Evolutionary conservation across 306 rosid species (phyloP).

Genomic region (Inga oerstediana): DNA sequence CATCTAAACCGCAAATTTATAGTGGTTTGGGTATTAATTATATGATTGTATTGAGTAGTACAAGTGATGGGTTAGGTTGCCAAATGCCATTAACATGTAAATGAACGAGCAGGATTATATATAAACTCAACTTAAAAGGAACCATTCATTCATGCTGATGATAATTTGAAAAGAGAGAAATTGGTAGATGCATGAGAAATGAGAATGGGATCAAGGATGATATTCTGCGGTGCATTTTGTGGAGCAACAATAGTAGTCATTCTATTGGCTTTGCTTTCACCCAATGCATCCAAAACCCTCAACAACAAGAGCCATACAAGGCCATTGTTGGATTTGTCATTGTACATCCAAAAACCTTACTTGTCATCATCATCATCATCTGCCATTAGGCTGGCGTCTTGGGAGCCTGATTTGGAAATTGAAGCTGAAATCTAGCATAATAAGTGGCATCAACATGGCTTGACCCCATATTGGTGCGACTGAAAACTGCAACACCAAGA

Average conservation of each 20-base stretch:
- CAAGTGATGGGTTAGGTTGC: constrained; percentile 39
- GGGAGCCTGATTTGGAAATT: too few species aligned
- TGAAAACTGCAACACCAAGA: too few species aligned
- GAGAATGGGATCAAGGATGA: constrained; percentile 52
- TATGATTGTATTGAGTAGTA: constrained; percentile 9
- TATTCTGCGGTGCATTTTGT: constrained; percentile 60
- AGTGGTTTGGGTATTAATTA: constrained; percentile 38
- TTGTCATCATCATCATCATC: not conserved
- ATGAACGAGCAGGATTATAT: not conserved
- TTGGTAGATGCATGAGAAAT: not conserved
- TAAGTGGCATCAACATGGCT: too few species aligned
- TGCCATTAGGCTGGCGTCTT: too few species aligned
- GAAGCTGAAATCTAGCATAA: too few species aligned
- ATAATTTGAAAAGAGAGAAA: not conserved
- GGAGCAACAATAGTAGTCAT: constrained; percentile 64
- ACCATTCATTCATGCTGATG: too few species aligned
- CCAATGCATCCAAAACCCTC: constrained; percentile 34
- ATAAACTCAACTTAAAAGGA: not conserved
- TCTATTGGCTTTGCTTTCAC: constrained; percentile 71
- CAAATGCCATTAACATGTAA: constrained; percentile 29
- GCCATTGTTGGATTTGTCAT: constrained; percentile 66
- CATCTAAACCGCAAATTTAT: not conserved
- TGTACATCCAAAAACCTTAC: constrained; percentile 76
- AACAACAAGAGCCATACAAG: constrained; percentile 39
- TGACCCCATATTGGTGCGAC: too few species aligned